A percentile compares a stretch with the other conserved stretches of the same genome.
These are phyloP conservation scores for Cercospora zeina DNA, from an alignment of 2,329 filamentous ascomycete genomes.

Conservation along the genomic window DNA sequence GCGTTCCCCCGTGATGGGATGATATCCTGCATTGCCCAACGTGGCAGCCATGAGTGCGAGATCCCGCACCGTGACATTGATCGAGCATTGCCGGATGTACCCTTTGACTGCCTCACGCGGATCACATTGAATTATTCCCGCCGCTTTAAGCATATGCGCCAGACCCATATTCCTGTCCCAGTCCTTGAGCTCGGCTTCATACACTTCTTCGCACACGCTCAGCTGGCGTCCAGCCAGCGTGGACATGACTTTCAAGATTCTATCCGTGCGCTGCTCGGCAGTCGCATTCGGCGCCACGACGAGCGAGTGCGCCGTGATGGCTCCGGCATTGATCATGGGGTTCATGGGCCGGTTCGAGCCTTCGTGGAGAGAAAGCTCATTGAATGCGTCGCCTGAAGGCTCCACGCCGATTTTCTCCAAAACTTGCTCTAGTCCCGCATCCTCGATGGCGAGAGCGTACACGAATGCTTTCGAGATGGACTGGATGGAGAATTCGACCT, in stretches of 20 bases:
- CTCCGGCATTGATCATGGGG: constrained; percentile 31
- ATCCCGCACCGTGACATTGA: constrained; percentile 48
- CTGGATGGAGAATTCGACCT: constrained; percentile 47
- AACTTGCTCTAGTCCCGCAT: constrained; percentile 41
- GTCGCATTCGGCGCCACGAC: constrained; percentile 36
- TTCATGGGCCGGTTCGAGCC: constrained; percentile 32
- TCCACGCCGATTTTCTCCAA: constrained; percentile 47
- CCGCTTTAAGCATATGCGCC: constrained; percentile 47
- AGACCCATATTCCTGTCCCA: constrained; percentile 37
- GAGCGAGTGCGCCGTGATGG: constrained; percentile 32
- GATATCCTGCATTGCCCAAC: constrained; percentile 43
- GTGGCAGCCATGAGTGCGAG: constrained; percentile 47
- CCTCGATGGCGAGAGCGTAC: constrained; percentile 47
- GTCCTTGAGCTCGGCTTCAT: constrained; percentile 43
- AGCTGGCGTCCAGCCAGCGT: constrained; percentile 43
- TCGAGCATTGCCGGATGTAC: constrained; percentile 47
- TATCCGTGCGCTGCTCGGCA: constrained; percentile 41
- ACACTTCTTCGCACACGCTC: constrained; percentile 41
- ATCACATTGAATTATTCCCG: constrained; percentile 43
- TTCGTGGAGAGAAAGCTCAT: constrained; percentile 33
- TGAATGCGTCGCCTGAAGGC: constrained; percentile 46
- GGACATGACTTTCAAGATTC: constrained; percentile 43
- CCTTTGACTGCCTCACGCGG: constrained; percentile 43
- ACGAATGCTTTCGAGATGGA: constrained; percentile 48
- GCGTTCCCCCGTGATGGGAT: constrained; percentile 40